A percentile compares a stretch with the other conserved stretches of the same genome.
These are phyloP conservation scores for Fraxinus anomala DNA, from an alignment of 257 asterid genomes.

Conservation along the genomic window DNA sequence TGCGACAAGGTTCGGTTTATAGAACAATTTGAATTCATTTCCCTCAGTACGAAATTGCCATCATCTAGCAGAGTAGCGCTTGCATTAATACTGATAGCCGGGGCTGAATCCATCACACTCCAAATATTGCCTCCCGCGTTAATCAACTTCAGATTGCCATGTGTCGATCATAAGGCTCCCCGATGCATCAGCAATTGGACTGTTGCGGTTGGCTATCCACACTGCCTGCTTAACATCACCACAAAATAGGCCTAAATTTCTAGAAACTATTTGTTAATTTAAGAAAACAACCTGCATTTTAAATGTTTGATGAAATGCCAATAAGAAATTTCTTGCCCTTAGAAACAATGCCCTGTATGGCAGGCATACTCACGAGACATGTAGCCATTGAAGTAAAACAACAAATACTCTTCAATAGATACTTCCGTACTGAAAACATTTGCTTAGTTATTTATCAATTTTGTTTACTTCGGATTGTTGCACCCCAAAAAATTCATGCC, in stretches of 20 bases:
- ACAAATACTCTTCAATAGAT: too few species aligned
- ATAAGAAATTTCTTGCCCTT: too few species aligned
- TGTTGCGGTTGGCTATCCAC: constrained; percentile 38
- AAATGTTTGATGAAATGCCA: too few species aligned
- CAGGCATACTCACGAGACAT: too few species aligned
- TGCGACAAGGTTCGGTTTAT: constrained; percentile 23
- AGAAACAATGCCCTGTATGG: too few species aligned
- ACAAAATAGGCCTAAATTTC: constrained; percentile 33
- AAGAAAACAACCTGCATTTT: too few species aligned
- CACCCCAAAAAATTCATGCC: too few species aligned
- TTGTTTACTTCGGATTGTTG: too few species aligned
- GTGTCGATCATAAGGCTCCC: constrained; percentile 25
- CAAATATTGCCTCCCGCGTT: background rate
- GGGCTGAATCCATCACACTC: constrained; percentile 8
- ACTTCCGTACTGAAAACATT: too few species aligned
- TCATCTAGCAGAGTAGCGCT: constrained; percentile 27
- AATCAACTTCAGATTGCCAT: constrained; percentile 28
- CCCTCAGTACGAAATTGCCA: constrained; percentile 33
- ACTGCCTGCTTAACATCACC: background rate
- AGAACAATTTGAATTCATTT: constrained; percentile 23
- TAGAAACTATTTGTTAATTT: too few species aligned
- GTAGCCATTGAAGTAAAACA: too few species aligned
- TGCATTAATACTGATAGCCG: constrained; percentile 7
- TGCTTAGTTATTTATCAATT: too few species aligned
- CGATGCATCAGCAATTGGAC: constrained; percentile 24